Evolutionary conservation across 23 red algal genomes (phyloP).

Genomic region (Gracilariopsis chorda): DNA sequence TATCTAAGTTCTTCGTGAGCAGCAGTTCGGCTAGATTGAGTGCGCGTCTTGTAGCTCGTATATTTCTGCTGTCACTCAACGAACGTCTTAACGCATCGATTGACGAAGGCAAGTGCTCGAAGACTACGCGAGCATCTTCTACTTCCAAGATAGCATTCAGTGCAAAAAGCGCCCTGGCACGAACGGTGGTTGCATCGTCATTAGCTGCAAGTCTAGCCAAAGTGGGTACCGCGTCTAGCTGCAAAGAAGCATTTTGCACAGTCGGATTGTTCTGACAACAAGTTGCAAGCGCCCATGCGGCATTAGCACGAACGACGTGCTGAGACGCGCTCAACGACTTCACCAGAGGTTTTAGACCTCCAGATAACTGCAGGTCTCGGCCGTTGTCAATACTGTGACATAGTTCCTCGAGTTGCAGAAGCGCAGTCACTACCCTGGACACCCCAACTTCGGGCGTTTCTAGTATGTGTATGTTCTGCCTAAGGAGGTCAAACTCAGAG

Average conservation of each 20-base stretch:
- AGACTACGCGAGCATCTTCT: conserved; percentile 25
- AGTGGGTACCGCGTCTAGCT: conserved; percentile 16
- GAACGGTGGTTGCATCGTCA: conserved; percentile 11
- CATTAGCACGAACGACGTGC: neutral
- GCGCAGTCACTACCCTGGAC: neutral
- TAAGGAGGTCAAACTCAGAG: neutral
- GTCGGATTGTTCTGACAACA: conserved; percentile 61
- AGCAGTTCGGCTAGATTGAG: conserved; percentile 36
- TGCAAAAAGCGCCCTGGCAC: conserved; percentile 28
- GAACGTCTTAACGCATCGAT: conserved; percentile 17
- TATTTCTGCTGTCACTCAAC: neutral
- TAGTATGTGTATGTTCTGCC: neutral
- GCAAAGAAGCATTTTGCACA: conserved; percentile 35
- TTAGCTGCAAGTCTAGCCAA: conserved; percentile 3
- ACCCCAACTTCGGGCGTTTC: neutral
- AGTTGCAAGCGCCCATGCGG: conserved; percentile 43
- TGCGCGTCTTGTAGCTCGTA: conserved; percentile 34
- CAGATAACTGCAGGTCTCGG: conserved; percentile 18
- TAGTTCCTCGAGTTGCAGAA: conserved; percentile 22
- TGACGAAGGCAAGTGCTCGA: conserved; percentile 22
- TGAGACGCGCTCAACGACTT: neutral
- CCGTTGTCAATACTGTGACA: conserved; percentile 55
- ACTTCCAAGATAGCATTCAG: conserved; percentile 43
- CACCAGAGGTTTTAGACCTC: conserved; percentile 6
- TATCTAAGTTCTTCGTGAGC: conserved; percentile 29